Percentiles rank a stretch among this genome's conserved stretches.
Conservation (phyloP, 2,329 filamentous ascomycete genomes). For the Pseudocercospora ulei region DNA sequence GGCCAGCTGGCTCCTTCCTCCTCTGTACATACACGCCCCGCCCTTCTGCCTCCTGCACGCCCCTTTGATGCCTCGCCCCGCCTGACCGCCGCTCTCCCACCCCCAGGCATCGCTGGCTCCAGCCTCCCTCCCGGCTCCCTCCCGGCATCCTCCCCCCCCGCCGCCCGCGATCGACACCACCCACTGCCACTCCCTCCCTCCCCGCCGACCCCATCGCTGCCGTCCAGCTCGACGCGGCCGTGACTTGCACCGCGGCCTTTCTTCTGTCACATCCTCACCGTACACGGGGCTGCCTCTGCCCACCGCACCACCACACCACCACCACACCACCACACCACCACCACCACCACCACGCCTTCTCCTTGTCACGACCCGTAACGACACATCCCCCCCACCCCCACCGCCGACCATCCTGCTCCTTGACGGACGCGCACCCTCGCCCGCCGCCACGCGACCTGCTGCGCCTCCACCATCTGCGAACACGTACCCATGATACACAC, state of each 20-base stretch:
- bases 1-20: conserved; percentile 4
- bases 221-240: conserved; percentile 10
- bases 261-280: conserved; percentile 17
- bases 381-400: conserved; percentile 13
- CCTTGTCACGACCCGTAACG: conserved; percentile 16
- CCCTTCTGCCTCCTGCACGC: conserved; percentile 8
- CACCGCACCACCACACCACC: conserved; percentile 10
- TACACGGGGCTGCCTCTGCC: neutral
- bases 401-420: conserved; percentile 21
- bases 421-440: conserved; percentile 22
- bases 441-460: conserved; percentile 14
- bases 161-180: conserved; percentile 9
- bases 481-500: conserved; percentile 26
- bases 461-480: conserved; percentile 15
- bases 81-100: conserved; percentile 9
- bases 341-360: conserved; percentile 10
- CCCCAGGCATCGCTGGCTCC: conserved; percentile 20
- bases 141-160: no score
- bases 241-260: conserved; percentile 14
- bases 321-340: conserved; percentile 9
- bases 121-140: conserved; percentile 7
- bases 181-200: conserved; percentile 10
- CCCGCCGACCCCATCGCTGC: conserved; percentile 8
- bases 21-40: conserved; percentile 11
- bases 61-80: conserved; percentile 19